Conservation (phyloP, 306 rosid genomes). For the Amphicarpaea edgeworthii region DNA sequence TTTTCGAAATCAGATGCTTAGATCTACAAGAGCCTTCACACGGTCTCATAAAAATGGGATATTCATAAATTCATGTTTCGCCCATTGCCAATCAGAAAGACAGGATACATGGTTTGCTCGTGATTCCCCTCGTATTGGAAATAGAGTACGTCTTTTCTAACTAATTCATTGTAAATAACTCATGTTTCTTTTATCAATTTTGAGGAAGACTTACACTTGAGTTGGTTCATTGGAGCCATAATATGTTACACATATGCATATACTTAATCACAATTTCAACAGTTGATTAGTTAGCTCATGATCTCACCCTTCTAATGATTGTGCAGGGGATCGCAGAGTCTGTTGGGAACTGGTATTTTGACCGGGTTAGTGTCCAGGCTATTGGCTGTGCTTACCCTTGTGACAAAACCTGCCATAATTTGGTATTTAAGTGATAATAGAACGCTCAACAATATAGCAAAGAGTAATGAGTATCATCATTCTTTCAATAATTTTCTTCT, state of each 20-base stretch:
- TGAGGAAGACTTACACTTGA: slow-evolving; percentile 1
- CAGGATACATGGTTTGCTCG: slow-evolving; percentile 62
- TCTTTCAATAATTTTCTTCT: slow-evolving; percentile 44
- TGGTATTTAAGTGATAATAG: slow-evolving; percentile 50
- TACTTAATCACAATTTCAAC: background rate
- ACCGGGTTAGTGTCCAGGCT: slow-evolving; percentile 51
- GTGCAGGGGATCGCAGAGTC: slow-evolving; percentile 63
- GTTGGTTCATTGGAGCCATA: slow-evolving; percentile 2
- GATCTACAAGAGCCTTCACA: slow-evolving; percentile 53
- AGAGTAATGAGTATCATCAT: slow-evolving; percentile 40
- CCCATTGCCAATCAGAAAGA: slow-evolving; percentile 64
- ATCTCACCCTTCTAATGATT: slow-evolving; percentile 38
- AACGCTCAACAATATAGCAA: no score
- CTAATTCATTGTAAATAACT: background rate
- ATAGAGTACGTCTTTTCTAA: slow-evolving; percentile 48
- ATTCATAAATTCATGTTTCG: slow-evolving; percentile 61
- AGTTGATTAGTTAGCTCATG: background rate
- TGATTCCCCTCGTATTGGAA: slow-evolving; percentile 61
- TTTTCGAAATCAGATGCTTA: slow-evolving; percentile 57
- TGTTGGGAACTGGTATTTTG: slow-evolving; percentile 64
- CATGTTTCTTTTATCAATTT: slow-evolving; percentile 24
- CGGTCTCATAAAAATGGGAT: slow-evolving; percentile 51
- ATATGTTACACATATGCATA: background rate
- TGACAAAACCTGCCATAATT: slow-evolving; percentile 60
- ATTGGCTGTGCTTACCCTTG: slow-evolving; percentile 65